These are phyloP conservation scores for Babesia sp. DNA, from an alignment of 169 alveolate genomes.

Conservation along the genomic window DNA sequence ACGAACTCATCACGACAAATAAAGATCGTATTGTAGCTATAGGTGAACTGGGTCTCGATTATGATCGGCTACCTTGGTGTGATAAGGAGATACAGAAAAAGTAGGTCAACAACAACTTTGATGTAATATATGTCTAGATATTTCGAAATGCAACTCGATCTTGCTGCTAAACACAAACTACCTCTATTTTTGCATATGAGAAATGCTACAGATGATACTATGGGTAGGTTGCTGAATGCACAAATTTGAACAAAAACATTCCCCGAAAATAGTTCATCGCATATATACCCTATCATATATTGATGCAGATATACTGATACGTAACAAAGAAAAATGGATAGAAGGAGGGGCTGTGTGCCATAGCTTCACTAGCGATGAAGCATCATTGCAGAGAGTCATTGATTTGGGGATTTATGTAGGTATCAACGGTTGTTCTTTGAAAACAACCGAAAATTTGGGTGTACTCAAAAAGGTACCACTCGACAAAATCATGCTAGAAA, in stretches of 20 bases:
- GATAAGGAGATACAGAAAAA: constrained; percentile 78
- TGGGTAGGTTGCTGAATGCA: constrained; percentile 27
- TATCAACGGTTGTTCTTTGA: constrained; percentile 96
- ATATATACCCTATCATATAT: neutral
- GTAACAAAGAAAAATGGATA: constrained; percentile 86
- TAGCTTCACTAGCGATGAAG: constrained; percentile 92
- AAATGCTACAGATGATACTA: constrained; percentile 87
- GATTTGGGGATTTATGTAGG: constrained; percentile 91
- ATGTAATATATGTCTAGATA: constrained; percentile 38
- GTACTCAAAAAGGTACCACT: constrained; percentile 90
- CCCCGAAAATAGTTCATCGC: neutral
- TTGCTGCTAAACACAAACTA: constrained; percentile 86
- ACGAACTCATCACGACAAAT: constrained; percentile 68
- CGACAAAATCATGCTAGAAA: constrained; percentile 92
- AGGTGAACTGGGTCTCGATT: constrained; percentile 88
- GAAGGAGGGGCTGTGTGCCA: constrained; percentile 93
- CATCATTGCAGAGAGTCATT: constrained; percentile 79
- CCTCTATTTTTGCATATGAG: constrained; percentile 94
- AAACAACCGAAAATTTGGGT: constrained; percentile 90
- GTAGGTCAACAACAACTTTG: constrained; percentile 37
- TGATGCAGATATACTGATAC: constrained; percentile 78
- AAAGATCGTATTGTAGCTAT: constrained; percentile 78
- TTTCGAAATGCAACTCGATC: constrained; percentile 88
- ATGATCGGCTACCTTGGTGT: constrained; percentile 82
- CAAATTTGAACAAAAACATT: too few relatives aligned